Conservation (phyloP, 164 flowering plant genomes). For the Magnolia officinalis region DNA sequence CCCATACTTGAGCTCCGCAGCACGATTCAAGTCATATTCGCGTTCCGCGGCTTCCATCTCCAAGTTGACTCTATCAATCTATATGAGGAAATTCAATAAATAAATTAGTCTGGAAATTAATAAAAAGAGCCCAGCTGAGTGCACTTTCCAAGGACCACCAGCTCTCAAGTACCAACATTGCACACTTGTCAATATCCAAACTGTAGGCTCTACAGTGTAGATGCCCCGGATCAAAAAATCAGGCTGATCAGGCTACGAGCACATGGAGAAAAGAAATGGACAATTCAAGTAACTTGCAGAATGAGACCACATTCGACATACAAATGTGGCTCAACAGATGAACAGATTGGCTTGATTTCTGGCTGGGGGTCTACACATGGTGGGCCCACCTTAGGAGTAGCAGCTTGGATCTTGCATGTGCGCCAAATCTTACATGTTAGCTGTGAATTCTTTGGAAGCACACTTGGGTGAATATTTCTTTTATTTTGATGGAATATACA, state of each 20-base stretch:
- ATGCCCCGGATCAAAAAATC: neutral
- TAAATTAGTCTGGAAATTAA: neutral
- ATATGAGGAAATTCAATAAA: slow-evolving; percentile 4
- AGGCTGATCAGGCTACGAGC: neutral
- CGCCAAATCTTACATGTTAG: no score
- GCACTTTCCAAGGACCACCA: neutral
- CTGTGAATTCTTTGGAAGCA: neutral
- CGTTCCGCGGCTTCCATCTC: slow-evolving; percentile 99
- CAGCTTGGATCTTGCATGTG: no score
- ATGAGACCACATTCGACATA: neutral
- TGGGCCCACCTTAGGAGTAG: no score
- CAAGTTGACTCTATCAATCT: slow-evolving; percentile 90
- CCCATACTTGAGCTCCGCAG: slow-evolving; percentile 94
- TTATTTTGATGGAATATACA: neutral
- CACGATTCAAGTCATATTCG: slow-evolving; percentile 82
- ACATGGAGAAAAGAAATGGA: neutral
- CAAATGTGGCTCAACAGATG: neutral
- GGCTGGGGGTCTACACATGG: no score
- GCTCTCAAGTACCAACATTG: no score
- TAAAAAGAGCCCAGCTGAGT: neutral
- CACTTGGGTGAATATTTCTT: neutral
- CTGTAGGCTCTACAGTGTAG: neutral
- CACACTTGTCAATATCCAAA: neutral
- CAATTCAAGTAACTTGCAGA: no score
- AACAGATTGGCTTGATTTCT: no score